These are phyloP conservation scores for Asclepias syriaca DNA, from an alignment of 257 asterid species.

Conservation along the genomic window DNA sequence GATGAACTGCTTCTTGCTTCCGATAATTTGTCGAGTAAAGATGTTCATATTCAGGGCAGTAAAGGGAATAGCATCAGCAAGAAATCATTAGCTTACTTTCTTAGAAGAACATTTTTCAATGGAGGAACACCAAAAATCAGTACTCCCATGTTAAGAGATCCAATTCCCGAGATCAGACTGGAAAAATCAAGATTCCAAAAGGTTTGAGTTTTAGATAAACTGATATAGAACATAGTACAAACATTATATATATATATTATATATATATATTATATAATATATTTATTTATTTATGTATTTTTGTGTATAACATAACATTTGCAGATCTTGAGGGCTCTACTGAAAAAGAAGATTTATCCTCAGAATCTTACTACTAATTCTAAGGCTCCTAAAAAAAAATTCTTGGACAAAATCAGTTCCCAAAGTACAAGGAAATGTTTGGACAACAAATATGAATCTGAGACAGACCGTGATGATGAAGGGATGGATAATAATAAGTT, in stretches of 20 bases:
- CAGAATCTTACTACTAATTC: slow-evolving; percentile 29
- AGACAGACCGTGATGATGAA: slow-evolving; percentile 31
- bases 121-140: slow-evolving; percentile 31
- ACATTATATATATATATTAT: no score
- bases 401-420: slow-evolving; percentile 48
- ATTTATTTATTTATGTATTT: no score
- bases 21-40: slow-evolving; percentile 16
- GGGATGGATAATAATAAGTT: slow-evolving; percentile 19
- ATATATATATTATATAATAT: no score
- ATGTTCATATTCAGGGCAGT: slow-evolving; percentile 16
- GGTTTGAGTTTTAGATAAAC: slow-evolving; percentile 31
- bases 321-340: slow-evolving; percentile 63
- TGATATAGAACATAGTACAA: background rate
- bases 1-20: background rate
- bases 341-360: slow-evolving; percentile 67
- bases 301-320: background rate
- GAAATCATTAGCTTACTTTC: slow-evolving; percentile 48
- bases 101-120: slow-evolving; percentile 53
- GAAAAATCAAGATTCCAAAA: slow-evolving; percentile 61
- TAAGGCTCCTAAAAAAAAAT: slow-evolving; percentile 32
- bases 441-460: slow-evolving; percentile 28
- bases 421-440: slow-evolving; percentile 43
- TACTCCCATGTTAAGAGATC: slow-evolving; percentile 36
- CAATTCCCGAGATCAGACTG: slow-evolving; percentile 38
- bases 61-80: slow-evolving; percentile 36